A percentile compares a stretch with the other conserved stretches of the same genome.
These are phyloP conservation scores for Paxillus rubicundulus DNA, from an alignment of 768 basidiomycete species.

Conservation along the genomic window DNA sequence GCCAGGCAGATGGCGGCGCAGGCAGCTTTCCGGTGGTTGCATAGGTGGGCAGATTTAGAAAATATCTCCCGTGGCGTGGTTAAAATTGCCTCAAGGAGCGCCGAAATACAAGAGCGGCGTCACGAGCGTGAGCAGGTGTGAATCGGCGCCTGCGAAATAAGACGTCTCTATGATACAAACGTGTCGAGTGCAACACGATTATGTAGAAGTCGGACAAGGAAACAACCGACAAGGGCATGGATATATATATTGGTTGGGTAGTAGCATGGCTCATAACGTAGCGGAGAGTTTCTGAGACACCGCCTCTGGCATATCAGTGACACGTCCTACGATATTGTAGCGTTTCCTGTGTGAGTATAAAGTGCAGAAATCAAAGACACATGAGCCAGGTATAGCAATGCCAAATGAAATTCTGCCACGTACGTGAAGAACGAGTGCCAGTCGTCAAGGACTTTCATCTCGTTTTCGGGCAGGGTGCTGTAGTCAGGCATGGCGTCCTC, in stretches of 20 bases:
- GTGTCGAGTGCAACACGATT: background rate
- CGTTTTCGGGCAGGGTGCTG: constrained; percentile 65
- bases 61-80: background rate
- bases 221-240: background rate
- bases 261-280: background rate
- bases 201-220: background rate
- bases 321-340: constrained; percentile 83
- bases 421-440: constrained; percentile 89
- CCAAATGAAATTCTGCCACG: constrained; percentile 32
- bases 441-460: constrained; percentile 78
- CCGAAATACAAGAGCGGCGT: background rate
- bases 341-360: constrained; percentile 53
- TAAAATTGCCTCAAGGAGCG: background rate
- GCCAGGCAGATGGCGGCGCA: too few relatives aligned
- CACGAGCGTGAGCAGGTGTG: background rate
- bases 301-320: constrained; percentile 50
- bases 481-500: constrained; percentile 91
- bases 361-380: background rate
- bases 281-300: constrained; percentile 19
- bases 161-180: background rate
- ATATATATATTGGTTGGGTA: background rate
- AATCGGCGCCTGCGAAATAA: background rate
- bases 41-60: too few relatives aligned
- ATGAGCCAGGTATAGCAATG: background rate
- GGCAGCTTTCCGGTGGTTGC: background rate